Conservation (phyloP, 805 yeast species). For the Schizosaccharomyces japonicus region DNA sequence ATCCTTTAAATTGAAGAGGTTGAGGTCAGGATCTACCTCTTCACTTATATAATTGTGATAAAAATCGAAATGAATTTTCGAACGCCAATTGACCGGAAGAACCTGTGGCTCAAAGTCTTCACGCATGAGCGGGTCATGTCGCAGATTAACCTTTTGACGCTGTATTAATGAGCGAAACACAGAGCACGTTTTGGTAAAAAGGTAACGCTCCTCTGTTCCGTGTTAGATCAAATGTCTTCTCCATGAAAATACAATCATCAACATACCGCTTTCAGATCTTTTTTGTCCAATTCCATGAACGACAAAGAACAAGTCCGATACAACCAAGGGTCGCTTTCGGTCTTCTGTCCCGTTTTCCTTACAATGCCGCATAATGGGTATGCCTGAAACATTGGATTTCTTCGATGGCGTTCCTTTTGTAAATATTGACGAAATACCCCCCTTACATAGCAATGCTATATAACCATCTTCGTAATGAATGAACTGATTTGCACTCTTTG, state of each 20-base stretch:
- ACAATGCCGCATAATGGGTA: conserved; percentile 1
- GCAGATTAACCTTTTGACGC: conserved; percentile 10
- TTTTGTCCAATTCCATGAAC: conserved; percentile 91
- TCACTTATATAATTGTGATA: conserved; percentile 8
- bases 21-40: conserved; percentile 13
- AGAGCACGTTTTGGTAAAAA: conserved; percentile 46
- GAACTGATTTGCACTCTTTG: conserved; percentile 3
- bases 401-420: conserved; percentile 6
- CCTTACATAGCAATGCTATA: conserved; percentile 10
- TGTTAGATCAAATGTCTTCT: background rate
- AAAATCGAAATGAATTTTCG: conserved; percentile 24
- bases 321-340: conserved; percentile 15
- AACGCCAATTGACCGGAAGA: conserved; percentile 80
- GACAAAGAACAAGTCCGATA: conserved; percentile 49
- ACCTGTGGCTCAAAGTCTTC: conserved; percentile 9
- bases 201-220: conserved; percentile 38
- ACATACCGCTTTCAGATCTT: conserved; percentile 31
- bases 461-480: conserved; percentile 5
- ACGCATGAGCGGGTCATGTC: conserved; percentile 3
- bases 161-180: conserved; percentile 17
- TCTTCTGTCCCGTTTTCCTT: conserved; percentile 6
- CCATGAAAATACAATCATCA: background rate
- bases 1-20: conserved; percentile 23
- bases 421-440: conserved; percentile 10
- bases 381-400: conserved; percentile 11